Conservation (phyloP, 108 stramenopile genomes). For the Aurantiochytrium sp. region DNA sequence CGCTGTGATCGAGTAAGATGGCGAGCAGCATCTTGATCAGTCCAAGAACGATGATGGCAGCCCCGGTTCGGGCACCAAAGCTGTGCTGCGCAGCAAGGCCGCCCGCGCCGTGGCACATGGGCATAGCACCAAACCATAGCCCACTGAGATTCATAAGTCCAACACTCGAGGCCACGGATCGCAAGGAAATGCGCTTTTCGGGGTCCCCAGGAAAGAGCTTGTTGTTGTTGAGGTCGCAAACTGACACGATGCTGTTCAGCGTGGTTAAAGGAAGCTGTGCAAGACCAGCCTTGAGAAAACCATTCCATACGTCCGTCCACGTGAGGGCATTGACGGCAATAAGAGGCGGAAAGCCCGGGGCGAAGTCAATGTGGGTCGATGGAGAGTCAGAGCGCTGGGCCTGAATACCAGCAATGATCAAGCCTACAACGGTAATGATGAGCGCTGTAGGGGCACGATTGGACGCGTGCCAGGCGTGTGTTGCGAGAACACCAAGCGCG, state of each 20-base stretch:
- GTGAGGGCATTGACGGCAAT: conserved; percentile 37
- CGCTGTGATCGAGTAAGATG: conserved; percentile 53
- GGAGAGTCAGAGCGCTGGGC: neutral
- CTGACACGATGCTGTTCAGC: conserved; percentile 65
- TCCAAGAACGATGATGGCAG: conserved; percentile 66
- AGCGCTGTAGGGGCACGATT: neutral
- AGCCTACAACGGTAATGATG: neutral
- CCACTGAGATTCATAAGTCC: conserved; percentile 65
- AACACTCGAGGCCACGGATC: conserved; percentile 57
- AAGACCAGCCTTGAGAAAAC: conserved; percentile 61
- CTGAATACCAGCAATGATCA: neutral
- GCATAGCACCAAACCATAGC: conserved; percentile 68
- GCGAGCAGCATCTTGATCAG: conserved; percentile 54
- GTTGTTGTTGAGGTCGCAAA: conserved; percentile 60
- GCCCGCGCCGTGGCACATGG: conserved; percentile 76
- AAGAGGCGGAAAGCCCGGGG: neutral
- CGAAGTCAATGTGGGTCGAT: neutral
- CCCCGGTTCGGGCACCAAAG: conserved; percentile 67
- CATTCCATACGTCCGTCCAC: conserved; percentile 53
- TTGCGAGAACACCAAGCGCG: conserved; percentile 11
- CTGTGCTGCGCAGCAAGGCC: conserved; percentile 72
- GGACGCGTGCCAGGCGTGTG: conserved; percentile 33
- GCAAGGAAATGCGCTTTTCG: conserved; percentile 25
- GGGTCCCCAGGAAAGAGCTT: conserved; percentile 59
- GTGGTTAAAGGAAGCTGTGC: conserved; percentile 73